Evolutionary conservation across 2,329 filamentous ascomycete genomes (phyloP).

Genomic region (Fusarium mangiferae): DNA sequence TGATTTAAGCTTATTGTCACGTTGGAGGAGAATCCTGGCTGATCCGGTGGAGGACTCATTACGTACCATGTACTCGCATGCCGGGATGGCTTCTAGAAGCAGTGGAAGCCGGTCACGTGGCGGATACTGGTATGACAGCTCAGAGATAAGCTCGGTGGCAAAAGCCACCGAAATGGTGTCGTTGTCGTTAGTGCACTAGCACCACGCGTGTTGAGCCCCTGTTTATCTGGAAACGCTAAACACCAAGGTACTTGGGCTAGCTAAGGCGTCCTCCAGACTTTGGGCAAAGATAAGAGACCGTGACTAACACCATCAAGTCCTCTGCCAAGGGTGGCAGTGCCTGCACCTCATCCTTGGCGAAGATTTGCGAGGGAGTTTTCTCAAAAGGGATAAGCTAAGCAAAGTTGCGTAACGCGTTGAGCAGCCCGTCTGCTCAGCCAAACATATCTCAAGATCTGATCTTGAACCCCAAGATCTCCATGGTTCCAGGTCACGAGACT

Average conservation of each 20-base stretch:
- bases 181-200: slow-evolving; percentile 26
- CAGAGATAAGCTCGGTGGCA: not conserved
- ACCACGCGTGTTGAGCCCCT: slow-evolving; percentile 2
- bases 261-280: slow-evolving; percentile 32
- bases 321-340: slow-evolving; percentile 40
- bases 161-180: not conserved
- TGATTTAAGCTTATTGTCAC: slow-evolving; percentile 45
- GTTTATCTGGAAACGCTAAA: slow-evolving; percentile 18
- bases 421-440: not conserved
- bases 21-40: slow-evolving; percentile 33
- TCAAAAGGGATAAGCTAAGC: slow-evolving; percentile 1
- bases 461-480: slow-evolving; percentile 38
- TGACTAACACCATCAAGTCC: slow-evolving; percentile 37
- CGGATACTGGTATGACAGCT: slow-evolving; percentile 7
- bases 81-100: slow-evolving; percentile 38
- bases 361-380: slow-evolving; percentile 20
- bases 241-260: slow-evolving; percentile 32
- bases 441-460: slow-evolving; percentile 38
- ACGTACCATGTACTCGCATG: slow-evolving; percentile 41
- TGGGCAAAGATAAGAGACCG: slow-evolving; percentile 31
- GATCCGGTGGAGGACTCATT: slow-evolving; percentile 31
- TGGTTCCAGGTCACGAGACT: slow-evolving; percentile 31
- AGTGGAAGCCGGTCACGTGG: slow-evolving; percentile 27
- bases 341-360: slow-evolving; percentile 39
- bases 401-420: slow-evolving; percentile 21